Evolutionary conservation across 106 monocot species (phyloP), one percentile per base, ranked within the genome.

Genomic region (Allium sativum): DNA sequence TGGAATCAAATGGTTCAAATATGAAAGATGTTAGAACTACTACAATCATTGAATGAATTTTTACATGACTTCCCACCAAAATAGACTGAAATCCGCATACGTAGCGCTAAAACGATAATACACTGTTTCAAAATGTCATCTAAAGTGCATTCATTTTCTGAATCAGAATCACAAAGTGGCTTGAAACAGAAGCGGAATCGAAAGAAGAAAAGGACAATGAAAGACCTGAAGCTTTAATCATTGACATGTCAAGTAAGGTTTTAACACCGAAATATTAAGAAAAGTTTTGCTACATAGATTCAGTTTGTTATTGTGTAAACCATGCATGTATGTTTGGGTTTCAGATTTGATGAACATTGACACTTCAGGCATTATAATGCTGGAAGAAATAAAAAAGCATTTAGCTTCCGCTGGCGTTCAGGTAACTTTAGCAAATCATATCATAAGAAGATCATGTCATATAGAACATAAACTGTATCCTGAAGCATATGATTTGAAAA

Each of bases 301-400:
- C 31, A 3, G 31, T 31, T 22, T 22, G 22, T 22, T 22, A 22
- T 22, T 22, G 22, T 22, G 22, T 22, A 22, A 22, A 22, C 3
- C 22, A 22, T 22, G 22, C 22, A 22, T 22, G 22, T 22, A 22
- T 22, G 22, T 44, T 9, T 59, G 45, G 19, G 40, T 68, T 66
- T 57, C 81, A 94, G 93, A 81, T 77, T 85, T 94, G 45, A 76
- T 79, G 74, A 90, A 94, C 51, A 81, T 86, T 4, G 93, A 94
- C 55, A 89, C 86, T 9, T 81, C 85, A 2, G 93, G 89, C 22
- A 75, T 90, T 17, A 21, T 72, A 16, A 66, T 75, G 14, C 18
- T 94, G 8, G 80, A 70, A 70, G 93, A 94, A 41, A 55, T 94
- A 19, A 70, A 86, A 14, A 90, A 79, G 61, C 76, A 78, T 8